Evolutionary conservation across 345 rosid genomes (phyloP), one percentile per base, ranked within the genome.

Genomic region (Eucalyptus coolabah): DNA sequence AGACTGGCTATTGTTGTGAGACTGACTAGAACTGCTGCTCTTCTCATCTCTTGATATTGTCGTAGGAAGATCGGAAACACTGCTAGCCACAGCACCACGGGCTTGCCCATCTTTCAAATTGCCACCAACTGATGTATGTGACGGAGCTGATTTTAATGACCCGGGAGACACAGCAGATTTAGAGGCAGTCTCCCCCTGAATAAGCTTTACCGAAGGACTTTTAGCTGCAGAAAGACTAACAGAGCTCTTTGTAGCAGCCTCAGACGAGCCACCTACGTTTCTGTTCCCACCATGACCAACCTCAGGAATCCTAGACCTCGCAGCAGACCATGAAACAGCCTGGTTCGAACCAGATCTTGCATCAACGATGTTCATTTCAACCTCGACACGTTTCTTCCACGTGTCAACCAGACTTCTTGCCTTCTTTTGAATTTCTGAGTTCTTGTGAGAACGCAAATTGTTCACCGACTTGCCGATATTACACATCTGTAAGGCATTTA

Each of bases 321-420:
- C 93, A 87, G 95, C 93, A 87, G 96, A 91, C 97, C 98, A 95
- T 13, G 95, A 85, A 40, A 89, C 96, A 91, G 91, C 94, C 91
- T 93, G 98, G 83, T 91, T 95, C 24, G 96, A 92, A 40, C 95
- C 95, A 87, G 96, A 90, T 91, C 94, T 97, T 4, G 95, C 95
- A 94, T 98, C 98, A 12, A 87, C 85, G 7, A 91, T 91, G 69
- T 87, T 91, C 99, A 97, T 96, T 91, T 98, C 99, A 90, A 96
- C 97, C 91, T 98, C 99, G 42, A 98, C 99, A 32, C 98, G 95
- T 89, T 95, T 98, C 94, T 98, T 98, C 98, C 99, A 98, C 8
- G 96, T 97, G 91, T 98, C 99, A 88, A 98, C 99, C 86, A 98
- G 93, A 87, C 96, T 94, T 92, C 98, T 94, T 50, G 98, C 98